Percentiles rank a stretch among this genome's conserved stretches.
Evolutionary conservation across 495 filamentous ascomycete genomes (phyloP).

Genomic region (Neurospora africana): DNA sequence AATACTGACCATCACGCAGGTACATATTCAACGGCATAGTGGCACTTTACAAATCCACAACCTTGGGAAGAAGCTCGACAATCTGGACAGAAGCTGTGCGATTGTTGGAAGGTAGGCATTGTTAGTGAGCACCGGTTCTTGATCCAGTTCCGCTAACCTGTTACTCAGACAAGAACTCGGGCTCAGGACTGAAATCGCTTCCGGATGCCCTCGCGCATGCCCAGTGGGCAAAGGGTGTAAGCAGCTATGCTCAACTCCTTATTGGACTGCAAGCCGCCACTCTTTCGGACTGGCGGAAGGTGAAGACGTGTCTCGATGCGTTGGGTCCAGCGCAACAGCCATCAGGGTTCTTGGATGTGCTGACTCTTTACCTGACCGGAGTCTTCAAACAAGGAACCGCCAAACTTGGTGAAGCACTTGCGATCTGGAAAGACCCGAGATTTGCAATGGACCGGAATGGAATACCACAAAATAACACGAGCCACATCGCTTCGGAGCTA

Average conservation of each 20-base stretch:
- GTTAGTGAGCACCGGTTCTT: neutral
- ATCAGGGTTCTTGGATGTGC: slow-evolving; percentile 25
- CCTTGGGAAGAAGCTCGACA: slow-evolving; percentile 48
- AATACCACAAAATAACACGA: slow-evolving; percentile 20
- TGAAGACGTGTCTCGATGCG: slow-evolving; percentile 32
- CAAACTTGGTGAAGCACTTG: slow-evolving; percentile 52
- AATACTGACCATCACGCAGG: slow-evolving; percentile 29
- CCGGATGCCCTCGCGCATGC: slow-evolving; percentile 33
- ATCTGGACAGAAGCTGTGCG: slow-evolving; percentile 33
- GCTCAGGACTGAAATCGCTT: slow-evolving; percentile 22
- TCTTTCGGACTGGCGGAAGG: slow-evolving; percentile 33
- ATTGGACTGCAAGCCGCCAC: slow-evolving; percentile 37
- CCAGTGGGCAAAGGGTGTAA: slow-evolving; percentile 32
- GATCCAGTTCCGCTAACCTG: slow-evolving; percentile 12
- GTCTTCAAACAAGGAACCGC: slow-evolving; percentile 73
- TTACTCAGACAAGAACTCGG: slow-evolving; percentile 19
- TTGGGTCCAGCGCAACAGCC: slow-evolving; percentile 22
- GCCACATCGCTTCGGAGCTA: slow-evolving; percentile 57
- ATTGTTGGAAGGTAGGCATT: slow-evolving; percentile 15
- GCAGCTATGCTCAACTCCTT: slow-evolving; percentile 37
- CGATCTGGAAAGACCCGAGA: slow-evolving; percentile 49
- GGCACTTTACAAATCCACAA: slow-evolving; percentile 48
- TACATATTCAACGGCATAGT: slow-evolving; percentile 59
- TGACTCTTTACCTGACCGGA: slow-evolving; percentile 58
- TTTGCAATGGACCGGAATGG: slow-evolving; percentile 41